These are phyloP conservation scores for Polytolypa hystricis DNA, from an alignment of 2,329 filamentous ascomycete species.

Conservation along the genomic window DNA sequence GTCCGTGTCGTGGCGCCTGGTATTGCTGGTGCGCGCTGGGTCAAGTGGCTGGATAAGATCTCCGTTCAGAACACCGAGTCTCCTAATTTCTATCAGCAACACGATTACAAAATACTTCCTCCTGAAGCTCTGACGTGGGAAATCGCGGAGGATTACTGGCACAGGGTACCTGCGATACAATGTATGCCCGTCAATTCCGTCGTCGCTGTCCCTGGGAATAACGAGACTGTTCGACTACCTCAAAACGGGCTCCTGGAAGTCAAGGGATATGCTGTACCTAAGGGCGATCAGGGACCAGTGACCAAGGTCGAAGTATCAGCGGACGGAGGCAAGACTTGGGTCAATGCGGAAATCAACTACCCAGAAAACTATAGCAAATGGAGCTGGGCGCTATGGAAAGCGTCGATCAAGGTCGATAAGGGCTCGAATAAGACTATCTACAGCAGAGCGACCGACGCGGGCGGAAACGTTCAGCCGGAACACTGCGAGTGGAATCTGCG, in stretches of 20 bases:
- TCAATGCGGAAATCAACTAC: constrained; percentile 32
- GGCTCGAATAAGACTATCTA: constrained; percentile 36
- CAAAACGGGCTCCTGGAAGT: constrained; percentile 36
- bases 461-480: constrained; percentile 41
- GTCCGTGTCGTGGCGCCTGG: constrained; percentile 43
- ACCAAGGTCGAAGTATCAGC: constrained; percentile 42
- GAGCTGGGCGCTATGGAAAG: constrained; percentile 48
- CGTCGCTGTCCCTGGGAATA: constrained; percentile 38
- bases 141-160: constrained; percentile 44
- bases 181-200: constrained; percentile 49
- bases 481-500: constrained; percentile 47
- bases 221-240: constrained; percentile 31
- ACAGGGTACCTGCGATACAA: constrained; percentile 38
- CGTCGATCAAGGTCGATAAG: constrained; percentile 26
- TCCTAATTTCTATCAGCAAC: constrained; percentile 46
- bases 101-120: constrained; percentile 50
- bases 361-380: constrained; percentile 33
- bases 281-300: constrained; percentile 43
- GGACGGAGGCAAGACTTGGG: constrained; percentile 42
- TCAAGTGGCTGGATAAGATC: constrained; percentile 47
- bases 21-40: constrained; percentile 42
- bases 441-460: constrained; percentile 44
- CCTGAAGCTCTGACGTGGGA: constrained; percentile 39
- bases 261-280: constrained; percentile 46
- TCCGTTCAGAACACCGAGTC: constrained; percentile 42